Conservation (phyloP, 208 protist genomes). For the Vickermania spadyakhi region DNA sequence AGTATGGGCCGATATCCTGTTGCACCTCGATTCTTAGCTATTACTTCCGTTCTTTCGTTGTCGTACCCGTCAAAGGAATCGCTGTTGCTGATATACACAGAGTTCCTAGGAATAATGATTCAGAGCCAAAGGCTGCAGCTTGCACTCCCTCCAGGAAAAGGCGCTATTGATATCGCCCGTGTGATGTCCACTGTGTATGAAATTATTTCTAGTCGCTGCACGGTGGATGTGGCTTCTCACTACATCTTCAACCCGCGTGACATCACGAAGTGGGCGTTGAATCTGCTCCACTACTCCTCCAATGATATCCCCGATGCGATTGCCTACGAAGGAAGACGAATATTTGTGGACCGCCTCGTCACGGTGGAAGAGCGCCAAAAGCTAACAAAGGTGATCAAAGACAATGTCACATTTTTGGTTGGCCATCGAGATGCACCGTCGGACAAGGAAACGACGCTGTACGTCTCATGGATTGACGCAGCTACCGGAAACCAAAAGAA, state of each 20-base stretch:
- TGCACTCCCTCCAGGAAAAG: conserved; percentile 57
- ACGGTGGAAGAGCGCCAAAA: conserved; percentile 67
- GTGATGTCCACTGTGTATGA: conserved; percentile 95
- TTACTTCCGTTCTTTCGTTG: conserved; percentile 89
- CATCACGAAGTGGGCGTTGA: conserved; percentile 91
- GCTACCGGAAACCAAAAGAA: conserved; percentile 39
- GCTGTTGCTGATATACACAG: conserved; percentile 91
- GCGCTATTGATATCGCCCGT: conserved; percentile 80
- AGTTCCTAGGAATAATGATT: conserved; percentile 91
- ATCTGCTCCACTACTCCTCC: conserved; percentile 88
- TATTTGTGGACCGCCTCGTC: conserved; percentile 94
- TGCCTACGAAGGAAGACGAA: conserved; percentile 89
- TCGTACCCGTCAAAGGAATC: conserved; percentile 92
- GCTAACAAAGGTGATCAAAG: conserved; percentile 56
- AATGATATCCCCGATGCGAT: conserved; percentile 81
- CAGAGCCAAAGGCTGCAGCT: conserved; percentile 56
- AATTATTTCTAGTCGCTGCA: conserved; percentile 79
- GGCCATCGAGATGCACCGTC: conserved; percentile 47
- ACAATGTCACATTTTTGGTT: conserved; percentile 74
- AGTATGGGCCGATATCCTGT: conserved; percentile 94
- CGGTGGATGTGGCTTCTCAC: conserved; percentile 92
- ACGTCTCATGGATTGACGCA: conserved; percentile 60
- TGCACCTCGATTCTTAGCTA: conserved; percentile 93
- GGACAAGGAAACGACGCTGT: conserved; percentile 71
- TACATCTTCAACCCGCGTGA: conserved; percentile 98